Percentiles rank a stretch among this genome's conserved stretches.
These are phyloP conservation scores for Torulaspora delbrueckii DNA, from an alignment of 805 yeast genomes.

Conservation along the genomic window DNA sequence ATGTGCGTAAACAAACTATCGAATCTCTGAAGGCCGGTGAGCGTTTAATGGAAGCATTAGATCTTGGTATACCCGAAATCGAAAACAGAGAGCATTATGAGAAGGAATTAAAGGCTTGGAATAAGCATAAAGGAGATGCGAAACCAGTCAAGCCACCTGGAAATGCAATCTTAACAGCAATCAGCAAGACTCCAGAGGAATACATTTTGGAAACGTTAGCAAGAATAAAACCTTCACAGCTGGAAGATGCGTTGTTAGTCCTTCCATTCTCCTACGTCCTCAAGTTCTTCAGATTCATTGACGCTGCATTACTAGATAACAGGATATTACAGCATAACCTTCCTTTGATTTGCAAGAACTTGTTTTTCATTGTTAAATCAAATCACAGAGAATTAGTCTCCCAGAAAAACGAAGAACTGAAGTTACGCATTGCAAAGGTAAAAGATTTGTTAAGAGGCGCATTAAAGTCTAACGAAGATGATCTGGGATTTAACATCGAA, in stretches of 20 bases:
- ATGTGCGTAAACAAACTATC: constrained; percentile 75
- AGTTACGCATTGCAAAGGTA: constrained; percentile 59
- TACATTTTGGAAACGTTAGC: constrained; percentile 69
- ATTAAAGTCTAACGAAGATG: constrained; percentile 47
- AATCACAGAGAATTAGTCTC: constrained; percentile 76
- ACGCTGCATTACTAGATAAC: constrained; percentile 59
- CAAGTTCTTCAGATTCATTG: constrained; percentile 65
- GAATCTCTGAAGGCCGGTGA: constrained; percentile 96
- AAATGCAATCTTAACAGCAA: constrained; percentile 69
- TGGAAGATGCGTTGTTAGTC: constrained; percentile 89
- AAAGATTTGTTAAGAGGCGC: constrained; percentile 56
- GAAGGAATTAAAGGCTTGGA: constrained; percentile 38
- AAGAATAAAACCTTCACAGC: constrained; percentile 73
- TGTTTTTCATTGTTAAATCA: constrained; percentile 66
- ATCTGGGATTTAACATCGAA: constrained; percentile 77
- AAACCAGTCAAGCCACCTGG: constrained; percentile 58
- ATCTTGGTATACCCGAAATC: constrained; percentile 69
- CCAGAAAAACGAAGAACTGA: constrained; percentile 59
- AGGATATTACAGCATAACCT: constrained; percentile 47
- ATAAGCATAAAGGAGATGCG: constrained; percentile 40
- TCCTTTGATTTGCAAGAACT: constrained; percentile 63
- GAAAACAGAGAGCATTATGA: constrained; percentile 51
- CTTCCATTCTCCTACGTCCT: constrained; percentile 82
- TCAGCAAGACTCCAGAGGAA: constrained; percentile 64
- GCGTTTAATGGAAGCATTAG: constrained; percentile 84